phyloP scores from a whole-genome alignment of 2,329 filamentous ascomycete genomes.

The Furcasterigmium sp. region DNA sequence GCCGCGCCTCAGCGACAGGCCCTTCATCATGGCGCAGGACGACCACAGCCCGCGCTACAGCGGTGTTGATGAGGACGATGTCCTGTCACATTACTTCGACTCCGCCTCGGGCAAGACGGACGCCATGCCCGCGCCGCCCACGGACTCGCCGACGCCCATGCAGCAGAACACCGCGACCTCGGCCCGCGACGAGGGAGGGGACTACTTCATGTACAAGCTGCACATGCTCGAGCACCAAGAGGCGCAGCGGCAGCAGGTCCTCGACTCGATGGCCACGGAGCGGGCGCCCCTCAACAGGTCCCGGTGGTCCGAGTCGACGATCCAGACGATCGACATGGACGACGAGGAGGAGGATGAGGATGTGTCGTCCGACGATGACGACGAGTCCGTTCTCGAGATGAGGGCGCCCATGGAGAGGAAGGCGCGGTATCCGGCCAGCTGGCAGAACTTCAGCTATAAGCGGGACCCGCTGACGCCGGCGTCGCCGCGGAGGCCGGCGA shows the following conservation, averaged over 20 bases:
- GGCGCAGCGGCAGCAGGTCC: conserved; percentile 8
- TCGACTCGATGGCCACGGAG: conserved; percentile 4
- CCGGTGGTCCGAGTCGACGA: conserved; percentile 38
- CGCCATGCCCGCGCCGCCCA: conserved; percentile 7
- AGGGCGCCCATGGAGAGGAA: conserved; percentile 7
- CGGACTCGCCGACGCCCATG: conserved; percentile 12
- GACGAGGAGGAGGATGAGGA: conserved; percentile 14
- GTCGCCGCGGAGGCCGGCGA: conserved; percentile 24
- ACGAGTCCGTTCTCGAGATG: conserved; percentile 8
- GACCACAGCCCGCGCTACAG: conserved; percentile 2
- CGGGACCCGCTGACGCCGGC: conserved; percentile 14
- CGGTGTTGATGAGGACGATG: background rate
- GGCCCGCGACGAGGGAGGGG: conserved; percentile 9
- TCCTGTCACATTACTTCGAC: conserved; percentile 11
- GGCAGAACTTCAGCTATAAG: conserved; percentile 29
- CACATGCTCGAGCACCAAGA: conserved; percentile 2
- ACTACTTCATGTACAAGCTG: conserved; percentile 14
- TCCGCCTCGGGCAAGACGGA: conserved; percentile 4
- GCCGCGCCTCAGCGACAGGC: conserved; percentile 12
- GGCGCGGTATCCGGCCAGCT: conserved; percentile 5
- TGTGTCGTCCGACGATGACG: conserved; percentile 6
- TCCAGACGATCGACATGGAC: conserved; percentile 13
- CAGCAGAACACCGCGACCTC: conserved; percentile 4
- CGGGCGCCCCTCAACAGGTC: conserved; percentile 22
- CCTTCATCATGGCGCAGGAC: conserved; percentile 8